A percentile compares a stretch with the other conserved stretches of the same genome.
phyloP scores from a whole-genome alignment of 2,329 filamentous ascomycete genomes.

The Emericellopsis cladophorae region DNA sequence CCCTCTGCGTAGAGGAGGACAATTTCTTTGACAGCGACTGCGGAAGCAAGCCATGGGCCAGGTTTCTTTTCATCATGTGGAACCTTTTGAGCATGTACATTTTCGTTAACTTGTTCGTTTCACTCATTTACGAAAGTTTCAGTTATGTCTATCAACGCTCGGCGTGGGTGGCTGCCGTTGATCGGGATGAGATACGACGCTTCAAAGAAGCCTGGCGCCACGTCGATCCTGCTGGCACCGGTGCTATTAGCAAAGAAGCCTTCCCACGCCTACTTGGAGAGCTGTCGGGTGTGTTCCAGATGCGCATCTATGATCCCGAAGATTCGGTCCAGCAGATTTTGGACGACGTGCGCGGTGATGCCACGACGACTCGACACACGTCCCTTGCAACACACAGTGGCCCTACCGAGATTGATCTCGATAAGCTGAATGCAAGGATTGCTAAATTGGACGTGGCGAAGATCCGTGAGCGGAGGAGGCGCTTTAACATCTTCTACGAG shows the following conservation, averaged over 20 bases:
- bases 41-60: constrained; percentile 79
- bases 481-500: constrained; percentile 93
- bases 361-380: constrained; percentile 36
- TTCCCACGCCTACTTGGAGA: constrained; percentile 85
- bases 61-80: constrained; percentile 86
- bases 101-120: constrained; percentile 96
- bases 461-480: constrained; percentile 62
- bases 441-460: constrained; percentile 59
- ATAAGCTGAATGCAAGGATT: constrained; percentile 62
- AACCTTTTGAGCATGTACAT: constrained; percentile 99
- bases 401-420: constrained; percentile 54
- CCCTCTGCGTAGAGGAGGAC: constrained; percentile 60
- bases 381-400: constrained; percentile 40
- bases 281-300: constrained; percentile 89
- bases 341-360: constrained; percentile 62
- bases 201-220: constrained; percentile 99
- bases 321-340: constrained; percentile 79
- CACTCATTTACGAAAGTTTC: constrained; percentile 97
- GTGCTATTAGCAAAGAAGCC: constrained; percentile 79
- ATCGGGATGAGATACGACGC: constrained; percentile 82
- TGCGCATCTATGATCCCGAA: constrained; percentile 88
- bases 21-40: constrained; percentile 85
- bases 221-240: constrained; percentile 81
- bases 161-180: constrained; percentile 81
- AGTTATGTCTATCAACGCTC: constrained; percentile 98